Evolutionary conservation across 495 filamentous ascomycete genomes (phyloP), one percentile per base, ranked within the genome.

Genomic region (Hypoxylon rickii): DNA sequence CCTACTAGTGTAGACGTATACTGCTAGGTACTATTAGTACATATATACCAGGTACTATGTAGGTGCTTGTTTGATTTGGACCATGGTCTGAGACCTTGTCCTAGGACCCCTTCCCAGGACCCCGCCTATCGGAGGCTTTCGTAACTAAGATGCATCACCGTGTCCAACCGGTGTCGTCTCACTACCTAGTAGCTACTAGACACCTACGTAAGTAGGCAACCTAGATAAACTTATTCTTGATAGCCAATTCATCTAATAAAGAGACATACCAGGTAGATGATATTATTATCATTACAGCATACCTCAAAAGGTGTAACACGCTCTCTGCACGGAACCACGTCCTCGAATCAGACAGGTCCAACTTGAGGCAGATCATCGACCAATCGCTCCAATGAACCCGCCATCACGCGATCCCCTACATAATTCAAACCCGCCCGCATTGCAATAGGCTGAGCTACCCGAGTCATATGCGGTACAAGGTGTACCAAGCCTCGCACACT

Each of bases 401-500:
- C 18, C 56, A 46, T 64, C 61, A 64, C 61, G 55, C 61, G 61
- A 64, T 59, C 55, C 41, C 61, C 12, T 55, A 58, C 55, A 64
- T 59, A 18, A 59, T 47, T 45, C 36, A 20, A 51, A 59, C 44
- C 42, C 44, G 32, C 37, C 50, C 19, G 21, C 40, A 13, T 55
- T 24, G 31, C 61, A 54, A 60, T 64, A 64, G 61, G 61, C 45
- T 64, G 50, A 47, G 37, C 36, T 64, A 64, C 55, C 61, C 61
- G 61, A 64, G 55, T 55, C 61, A 59, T 64, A 44, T 64, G 61
- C 61, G 52, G 41, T 42, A 34, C 50, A 36, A 38, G 61, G 55
- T 50, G 61, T 60, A 60, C 61, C 31, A 26, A 15, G 24, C 18
- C 34, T 56, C 52, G 36, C 42, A 51, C 36, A 42, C 43, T 19